Percentiles rank a stretch among this genome's conserved stretches.
These are phyloP conservation scores for Cyclotella atomus DNA, from an alignment of 108 stramenopile species.

Conservation along the genomic window DNA sequence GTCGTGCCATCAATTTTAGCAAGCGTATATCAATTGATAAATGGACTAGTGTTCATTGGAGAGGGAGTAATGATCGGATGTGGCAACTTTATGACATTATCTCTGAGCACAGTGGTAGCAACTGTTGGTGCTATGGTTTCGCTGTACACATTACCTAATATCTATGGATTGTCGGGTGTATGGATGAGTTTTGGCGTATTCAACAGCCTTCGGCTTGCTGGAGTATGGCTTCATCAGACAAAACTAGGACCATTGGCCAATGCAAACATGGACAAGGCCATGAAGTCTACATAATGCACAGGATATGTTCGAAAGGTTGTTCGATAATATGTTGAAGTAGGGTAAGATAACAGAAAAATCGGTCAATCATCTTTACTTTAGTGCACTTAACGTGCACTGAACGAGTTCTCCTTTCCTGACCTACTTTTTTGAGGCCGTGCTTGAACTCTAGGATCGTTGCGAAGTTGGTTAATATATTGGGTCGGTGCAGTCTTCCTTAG, in stretches of 20 bases:
- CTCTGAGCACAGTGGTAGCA: conserved; percentile 74
- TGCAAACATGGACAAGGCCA: conserved; percentile 38
- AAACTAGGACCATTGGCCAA: conserved; percentile 65
- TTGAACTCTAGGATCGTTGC: conserved; percentile 30
- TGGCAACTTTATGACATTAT: conserved; percentile 76
- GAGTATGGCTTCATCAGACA: conserved; percentile 82
- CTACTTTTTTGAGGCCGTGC: conserved; percentile 15
- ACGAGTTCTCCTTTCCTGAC: conserved; percentile 24
- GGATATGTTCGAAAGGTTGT: too few relatives aligned
- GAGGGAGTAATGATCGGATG: conserved; percentile 56
- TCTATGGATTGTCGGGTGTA: conserved; percentile 74
- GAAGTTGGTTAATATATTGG: conserved; percentile 69
- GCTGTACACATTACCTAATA: conserved; percentile 65
- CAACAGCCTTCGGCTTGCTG: conserved; percentile 71
- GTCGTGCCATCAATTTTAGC: conserved; percentile 77
- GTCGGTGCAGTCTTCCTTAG: conserved; percentile 54
- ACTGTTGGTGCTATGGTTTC: conserved; percentile 74
- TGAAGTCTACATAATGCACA: not conserved
- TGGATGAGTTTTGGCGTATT: conserved; percentile 91
- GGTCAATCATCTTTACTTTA: too few relatives aligned
- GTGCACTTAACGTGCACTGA: too few relatives aligned
- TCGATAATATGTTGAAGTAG: too few relatives aligned
- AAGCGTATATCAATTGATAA: conserved; percentile 82
- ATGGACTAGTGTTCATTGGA: conserved; percentile 89
- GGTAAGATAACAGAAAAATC: too few relatives aligned